phyloP scores from a whole-genome alignment of 192 early-diverging fungal genomes.

The Backusella sp. region DNA sequence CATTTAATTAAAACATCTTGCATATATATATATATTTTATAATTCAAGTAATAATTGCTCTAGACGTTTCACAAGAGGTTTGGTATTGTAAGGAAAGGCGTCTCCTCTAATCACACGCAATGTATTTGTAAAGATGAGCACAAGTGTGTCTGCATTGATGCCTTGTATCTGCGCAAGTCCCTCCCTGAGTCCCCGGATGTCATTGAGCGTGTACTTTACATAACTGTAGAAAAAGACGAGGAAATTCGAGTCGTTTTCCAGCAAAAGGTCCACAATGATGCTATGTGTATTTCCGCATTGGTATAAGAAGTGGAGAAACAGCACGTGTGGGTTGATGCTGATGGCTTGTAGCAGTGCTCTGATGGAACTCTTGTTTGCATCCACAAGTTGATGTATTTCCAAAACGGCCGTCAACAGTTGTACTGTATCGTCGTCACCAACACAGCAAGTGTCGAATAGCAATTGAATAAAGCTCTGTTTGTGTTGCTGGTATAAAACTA shows the following conservation, averaged over 20 bases:
- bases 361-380: not conserved
- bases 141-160: not conserved
- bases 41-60: not conserved
- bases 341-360: not conserved
- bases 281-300: slow-evolving; percentile 16
- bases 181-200: not conserved
- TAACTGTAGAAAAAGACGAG: slow-evolving; percentile 24
- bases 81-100: not conserved
- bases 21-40: not conserved
- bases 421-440: slow-evolving; percentile 29
- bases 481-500: not conserved
- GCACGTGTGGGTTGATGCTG: slow-evolving; percentile 17
- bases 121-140: not conserved
- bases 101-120: not conserved
- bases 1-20: not conserved
- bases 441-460: slow-evolving; percentile 19
- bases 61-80: not conserved
- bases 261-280: slow-evolving; percentile 32
- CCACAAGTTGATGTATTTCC: not conserved
- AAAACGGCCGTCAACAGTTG: slow-evolving; percentile 14
- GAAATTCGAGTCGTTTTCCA: slow-evolving; percentile 25
- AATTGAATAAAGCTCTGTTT: not conserved
- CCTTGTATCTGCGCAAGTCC: not conserved
- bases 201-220: slow-evolving; percentile 15
- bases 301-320: slow-evolving; percentile 29